Base-by-base conservation (phyloP, 2,329 filamentous ascomycete genomes). In the Colletotrichum simmondsii region DNA sequence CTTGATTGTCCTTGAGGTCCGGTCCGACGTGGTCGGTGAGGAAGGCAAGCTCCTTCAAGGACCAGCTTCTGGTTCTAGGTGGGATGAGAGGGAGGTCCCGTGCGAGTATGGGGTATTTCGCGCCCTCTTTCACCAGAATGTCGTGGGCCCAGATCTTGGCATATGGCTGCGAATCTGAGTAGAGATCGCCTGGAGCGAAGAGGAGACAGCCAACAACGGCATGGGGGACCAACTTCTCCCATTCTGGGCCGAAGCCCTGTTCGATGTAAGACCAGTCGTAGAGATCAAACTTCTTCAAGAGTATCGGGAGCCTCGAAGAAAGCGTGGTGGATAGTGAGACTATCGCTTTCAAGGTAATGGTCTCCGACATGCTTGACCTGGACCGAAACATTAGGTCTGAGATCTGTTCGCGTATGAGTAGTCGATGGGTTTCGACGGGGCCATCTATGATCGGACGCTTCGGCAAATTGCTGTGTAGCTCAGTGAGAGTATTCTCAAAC, bases 111-210 rank as follows among this genome's bases (percentile, higher is more conserved):
- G 26, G 37, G 16, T 30, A 4, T 2, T 28, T 28, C 8, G 19
- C 7, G 42, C 59, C 26, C 2, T 52, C 46, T 49, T 46, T 52
- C 5, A 46, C 22, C 19, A 49, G 19, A 10, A 62, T n/a, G 19
- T 62, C 42, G 42, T 62, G 59, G 19, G 22, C 28, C 59, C 59
- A 62, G 24, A 46, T 32, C 42, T 62, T 62, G 19, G 49, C 59
- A 2, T 62, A 30, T 12, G 57, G 28, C 11, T 4, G 26, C 19
- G 59, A 12, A 11, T 49, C 59, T 11, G 24, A 28, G 37, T 62
- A 62, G 37, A 30, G 59, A 4, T 62, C 59, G 5, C 59, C 59
- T 2, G 37, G 16, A n/a, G 8, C 19, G 37, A 62, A 62, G 26
- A 62, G 59, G 24, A 62, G 22, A 5, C 24, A 37, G 19, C 37